Base-by-base conservation (phyloP, 805 yeast species). In the Maudiozyma turicensis region DNA sequence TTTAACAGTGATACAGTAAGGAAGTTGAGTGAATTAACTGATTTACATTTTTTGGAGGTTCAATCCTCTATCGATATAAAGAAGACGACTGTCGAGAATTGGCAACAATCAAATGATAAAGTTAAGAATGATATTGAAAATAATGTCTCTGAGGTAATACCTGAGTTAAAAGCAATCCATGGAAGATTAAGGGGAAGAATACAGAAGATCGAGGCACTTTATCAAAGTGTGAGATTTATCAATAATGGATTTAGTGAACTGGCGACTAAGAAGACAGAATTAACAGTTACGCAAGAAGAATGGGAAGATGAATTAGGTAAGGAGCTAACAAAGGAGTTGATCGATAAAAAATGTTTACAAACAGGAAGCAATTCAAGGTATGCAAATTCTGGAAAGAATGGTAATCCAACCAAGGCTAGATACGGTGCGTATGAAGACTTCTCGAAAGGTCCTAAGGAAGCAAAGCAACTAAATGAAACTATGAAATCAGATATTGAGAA, bases 221-320 rank as follows among this genome's bases (percentile, higher is more conserved):
- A 64, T 47, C 57, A 56, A 6, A 54, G 54, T 14, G 60, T 64
- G 11, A 43, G 45, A 14, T 50, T 48, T 30, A 51, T 58, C 2
- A 64, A 64, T 48, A 50, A 50, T 8, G 65, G 61, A 40, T 47
- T 59, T 1, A 63, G 57, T 30, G 50, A 47, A 20, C 48, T 64
- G 41, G 49, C 57, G 15, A 54, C 50, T 15, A 57, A 61, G 6
- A 54, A 56, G 32, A 56, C 64, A 2, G 54, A 50, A 34, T 46
- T 64, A 29, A 50, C 56, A 8, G 56, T 63, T 2, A 45, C 59
- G 7, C 54, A 50, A 15, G 45, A 51, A 33, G 63, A 63, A 44
- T 64, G 68, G 68, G 62, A 56, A 40, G 40, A 50, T 10, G 57
- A 56, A 40, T 50, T 64, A 8, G 67, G 67, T 13, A 29, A 43